Evolutionary conservation across 2,329 filamentous ascomycete species (phyloP).

Genomic region (Verticillium tricorpus): DNA sequence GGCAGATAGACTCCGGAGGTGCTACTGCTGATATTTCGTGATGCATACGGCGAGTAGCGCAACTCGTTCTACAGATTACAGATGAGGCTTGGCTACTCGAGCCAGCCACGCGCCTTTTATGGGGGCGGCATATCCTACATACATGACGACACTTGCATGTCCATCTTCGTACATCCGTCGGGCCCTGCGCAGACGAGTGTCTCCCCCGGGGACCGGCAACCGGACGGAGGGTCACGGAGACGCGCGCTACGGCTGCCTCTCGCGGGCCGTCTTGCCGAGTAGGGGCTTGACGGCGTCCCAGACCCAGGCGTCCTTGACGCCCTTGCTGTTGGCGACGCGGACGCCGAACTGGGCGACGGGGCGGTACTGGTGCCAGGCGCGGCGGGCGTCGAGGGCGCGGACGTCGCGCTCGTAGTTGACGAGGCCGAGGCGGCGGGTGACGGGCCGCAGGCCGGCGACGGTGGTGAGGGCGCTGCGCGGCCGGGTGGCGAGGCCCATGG

Average conservation of each 20-base stretch:
- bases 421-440: conserved; percentile 28
- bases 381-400: conserved; percentile 23
- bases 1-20: too few relatives aligned
- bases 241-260: not conserved
- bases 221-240: not conserved
- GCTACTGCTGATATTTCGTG: too few relatives aligned
- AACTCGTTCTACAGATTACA: too few relatives aligned
- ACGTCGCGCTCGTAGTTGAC: conserved; percentile 36
- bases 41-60: too few relatives aligned
- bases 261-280: conserved; percentile 19
- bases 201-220: too few relatives aligned
- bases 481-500: conserved; percentile 51
- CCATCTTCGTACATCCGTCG: too few relatives aligned
- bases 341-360: conserved; percentile 34
- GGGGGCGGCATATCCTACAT: too few relatives aligned
- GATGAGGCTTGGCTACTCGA: too few relatives aligned
- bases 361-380: conserved; percentile 35
- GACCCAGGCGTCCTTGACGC: conserved; percentile 32
- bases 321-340: conserved; percentile 25
- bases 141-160: too few relatives aligned
- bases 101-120: too few relatives aligned
- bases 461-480: conserved; percentile 43
- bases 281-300: conserved; percentile 33
- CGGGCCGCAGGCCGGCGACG: conserved; percentile 30
- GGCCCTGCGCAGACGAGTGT: too few relatives aligned